Conservation (phyloP, 75 land plant genomes). For the Sequoia sempervirens region DNA sequence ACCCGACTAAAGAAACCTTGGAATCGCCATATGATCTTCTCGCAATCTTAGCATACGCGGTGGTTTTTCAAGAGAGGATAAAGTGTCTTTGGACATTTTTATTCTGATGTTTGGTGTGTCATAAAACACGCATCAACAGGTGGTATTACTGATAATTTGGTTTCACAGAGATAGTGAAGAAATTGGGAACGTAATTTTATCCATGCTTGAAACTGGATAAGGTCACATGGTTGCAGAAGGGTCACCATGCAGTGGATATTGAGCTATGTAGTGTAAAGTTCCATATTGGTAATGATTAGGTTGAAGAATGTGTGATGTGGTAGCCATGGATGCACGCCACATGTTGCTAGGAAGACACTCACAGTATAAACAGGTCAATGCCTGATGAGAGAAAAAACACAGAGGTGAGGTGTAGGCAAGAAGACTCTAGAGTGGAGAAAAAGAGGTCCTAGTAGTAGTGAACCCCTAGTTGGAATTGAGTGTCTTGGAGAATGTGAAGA, state of each 20-base stretch:
- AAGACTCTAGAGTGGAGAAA: neutral
- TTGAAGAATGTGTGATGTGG: neutral
- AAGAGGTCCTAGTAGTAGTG: neutral
- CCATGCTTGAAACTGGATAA: neutral
- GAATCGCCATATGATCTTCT: no score
- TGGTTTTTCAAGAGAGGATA: no score
- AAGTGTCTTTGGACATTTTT: no score
- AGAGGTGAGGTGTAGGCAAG: neutral
- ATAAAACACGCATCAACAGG: no score
- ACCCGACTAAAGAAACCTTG: no score
- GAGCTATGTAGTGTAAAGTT: neutral
- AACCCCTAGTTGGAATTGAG: neutral
- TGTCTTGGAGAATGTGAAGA: neutral
- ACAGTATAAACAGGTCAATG: neutral
- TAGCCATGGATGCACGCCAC: neutral
- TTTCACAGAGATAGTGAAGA: neutral
- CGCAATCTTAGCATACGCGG: no score
- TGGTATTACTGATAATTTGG: neutral
- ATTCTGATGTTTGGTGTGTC: no score
- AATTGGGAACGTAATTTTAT: neutral
- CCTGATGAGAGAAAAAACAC: neutral
- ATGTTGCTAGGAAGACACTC: neutral
- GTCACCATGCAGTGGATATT: neutral
- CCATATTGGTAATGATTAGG: neutral
- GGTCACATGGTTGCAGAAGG: neutral